These are phyloP conservation scores for Funneliformis geosporum DNA, from an alignment of 192 early-diverging fungal species.

Conservation along the genomic window DNA sequence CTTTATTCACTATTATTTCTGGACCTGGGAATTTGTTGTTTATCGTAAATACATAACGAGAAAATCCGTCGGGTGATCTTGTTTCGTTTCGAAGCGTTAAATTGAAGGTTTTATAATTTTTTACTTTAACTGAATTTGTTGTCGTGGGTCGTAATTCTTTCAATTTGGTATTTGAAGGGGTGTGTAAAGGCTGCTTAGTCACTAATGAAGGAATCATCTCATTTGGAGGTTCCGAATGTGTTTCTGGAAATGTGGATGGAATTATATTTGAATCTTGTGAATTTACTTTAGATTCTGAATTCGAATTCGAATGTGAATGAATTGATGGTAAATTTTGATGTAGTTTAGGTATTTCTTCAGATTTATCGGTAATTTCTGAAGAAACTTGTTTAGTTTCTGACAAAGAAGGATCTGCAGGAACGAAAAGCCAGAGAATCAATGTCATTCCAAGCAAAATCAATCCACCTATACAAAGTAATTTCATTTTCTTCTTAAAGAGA, in stretches of 20 bases:
- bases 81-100: neutral
- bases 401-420: neutral
- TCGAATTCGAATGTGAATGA: neutral
- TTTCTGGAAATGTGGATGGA: too few relatives aligned
- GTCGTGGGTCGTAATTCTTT: neutral
- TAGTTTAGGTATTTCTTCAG: neutral
- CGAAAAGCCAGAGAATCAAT: neutral
- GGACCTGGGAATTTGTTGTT: conserved; percentile 3
- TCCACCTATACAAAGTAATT: neutral
- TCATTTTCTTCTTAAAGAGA: neutral
- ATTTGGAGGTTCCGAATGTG: neutral
- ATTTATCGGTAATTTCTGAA: neutral
- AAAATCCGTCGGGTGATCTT: neutral
- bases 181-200: too few relatives aligned
- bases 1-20: neutral
- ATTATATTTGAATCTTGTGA: too few relatives aligned
- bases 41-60: neutral
- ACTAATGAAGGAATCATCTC: neutral
- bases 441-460: neutral
- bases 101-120: neutral
- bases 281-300: too few relatives aligned
- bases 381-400: neutral
- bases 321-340: neutral
- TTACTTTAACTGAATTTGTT: neutral
- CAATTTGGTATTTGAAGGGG: neutral